These are phyloP conservation scores for Laetiporus sulphureus DNA, from an alignment of 1,284 basidiomycete genomes.

Conservation along the genomic window DNA sequence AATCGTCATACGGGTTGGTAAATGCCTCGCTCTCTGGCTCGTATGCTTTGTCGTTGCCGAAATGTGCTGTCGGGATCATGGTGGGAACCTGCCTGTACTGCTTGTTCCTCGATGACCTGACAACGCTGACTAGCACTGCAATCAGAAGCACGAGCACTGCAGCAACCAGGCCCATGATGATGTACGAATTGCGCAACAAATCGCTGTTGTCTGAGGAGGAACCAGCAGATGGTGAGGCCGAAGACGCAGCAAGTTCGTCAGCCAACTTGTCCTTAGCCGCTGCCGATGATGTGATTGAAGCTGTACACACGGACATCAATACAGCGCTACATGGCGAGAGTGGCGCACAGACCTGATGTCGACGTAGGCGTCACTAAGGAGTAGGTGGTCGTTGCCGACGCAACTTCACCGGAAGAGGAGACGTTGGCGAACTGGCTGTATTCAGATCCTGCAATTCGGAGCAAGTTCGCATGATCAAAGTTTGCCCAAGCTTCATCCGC, in stretches of 20 bases:
- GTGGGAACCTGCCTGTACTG: constrained; percentile 3
- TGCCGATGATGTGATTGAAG: background rate
- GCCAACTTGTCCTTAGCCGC: constrained; percentile 1
- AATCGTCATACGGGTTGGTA: constrained; percentile 7
- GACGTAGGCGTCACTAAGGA: constrained; percentile 1
- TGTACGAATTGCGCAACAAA: constrained; percentile 13
- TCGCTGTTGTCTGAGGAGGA: constrained; percentile 6
- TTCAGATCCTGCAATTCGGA: constrained; percentile 3
- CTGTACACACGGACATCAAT: background rate
- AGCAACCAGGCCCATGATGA: constrained; percentile 14
- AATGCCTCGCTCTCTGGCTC: constrained; percentile 7
- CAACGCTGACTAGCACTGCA: constrained; percentile 6
- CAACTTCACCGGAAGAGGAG: constrained; percentile 3
- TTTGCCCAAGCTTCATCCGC: constrained; percentile 7
- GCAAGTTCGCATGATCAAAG: constrained; percentile 6
- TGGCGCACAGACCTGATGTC: background rate
- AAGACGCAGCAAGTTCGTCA: background rate
- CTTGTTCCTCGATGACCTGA: constrained; percentile 1
- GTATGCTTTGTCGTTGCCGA: constrained; percentile 2
- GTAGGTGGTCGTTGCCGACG: constrained; percentile 3
- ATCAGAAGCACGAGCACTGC: constrained; percentile 12
- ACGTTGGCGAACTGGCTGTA: background rate
- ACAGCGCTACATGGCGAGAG: background rate
- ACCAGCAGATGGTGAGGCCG: background rate
- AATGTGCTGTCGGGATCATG: constrained; percentile 1